Percentiles rank a stretch among this genome's conserved stretches.
Conservation (phyloP, 371 early-diverging fungal species). For the Mucor velutinosus region DNA sequence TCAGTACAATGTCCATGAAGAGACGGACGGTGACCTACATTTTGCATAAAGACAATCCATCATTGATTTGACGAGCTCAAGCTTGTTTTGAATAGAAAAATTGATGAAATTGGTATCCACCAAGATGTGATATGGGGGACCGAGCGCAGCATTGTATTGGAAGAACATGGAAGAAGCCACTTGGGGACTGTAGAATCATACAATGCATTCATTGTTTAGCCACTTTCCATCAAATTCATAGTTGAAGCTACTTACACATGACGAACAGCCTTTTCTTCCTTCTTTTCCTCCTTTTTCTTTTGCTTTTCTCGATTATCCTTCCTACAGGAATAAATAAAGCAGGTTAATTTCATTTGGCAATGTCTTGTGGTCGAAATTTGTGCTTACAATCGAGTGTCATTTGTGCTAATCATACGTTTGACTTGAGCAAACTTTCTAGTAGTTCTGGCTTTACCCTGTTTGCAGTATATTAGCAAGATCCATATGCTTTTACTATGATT, state of each 20-base stretch:
- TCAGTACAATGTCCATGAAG: neutral
- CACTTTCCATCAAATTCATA: neutral
- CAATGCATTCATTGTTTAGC: neutral
- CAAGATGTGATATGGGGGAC: conserved; percentile 98
- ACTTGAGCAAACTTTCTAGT: conserved; percentile 93
- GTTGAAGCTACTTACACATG: conserved; percentile 71
- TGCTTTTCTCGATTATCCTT: conserved; percentile 82
- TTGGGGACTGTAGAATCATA: conserved; percentile 64
- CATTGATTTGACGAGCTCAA: conserved; percentile 96
- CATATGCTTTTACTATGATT: neutral
- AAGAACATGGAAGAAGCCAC: conserved; percentile 97
- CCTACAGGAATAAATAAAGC: conserved; percentile 28
- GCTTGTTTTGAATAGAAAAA: conserved; percentile 98
- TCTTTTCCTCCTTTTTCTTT: conserved; percentile 72
- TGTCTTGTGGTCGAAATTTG: neutral
- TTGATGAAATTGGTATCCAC: conserved; percentile 99
- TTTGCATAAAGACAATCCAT: conserved; percentile 99
- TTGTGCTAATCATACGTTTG: conserved; percentile 90
- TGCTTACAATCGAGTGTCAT: conserved; percentile 83
- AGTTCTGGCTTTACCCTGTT: conserved; percentile 88
- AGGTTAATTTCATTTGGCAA: neutral
- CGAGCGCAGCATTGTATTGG: conserved; percentile 94
- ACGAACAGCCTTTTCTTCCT: conserved; percentile 70
- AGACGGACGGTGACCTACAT: conserved; percentile 49
- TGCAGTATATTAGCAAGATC: neutral